Evolutionary conservation across 805 yeast genomes (phyloP).

Genomic region (Zygoascus tannicola): DNA sequence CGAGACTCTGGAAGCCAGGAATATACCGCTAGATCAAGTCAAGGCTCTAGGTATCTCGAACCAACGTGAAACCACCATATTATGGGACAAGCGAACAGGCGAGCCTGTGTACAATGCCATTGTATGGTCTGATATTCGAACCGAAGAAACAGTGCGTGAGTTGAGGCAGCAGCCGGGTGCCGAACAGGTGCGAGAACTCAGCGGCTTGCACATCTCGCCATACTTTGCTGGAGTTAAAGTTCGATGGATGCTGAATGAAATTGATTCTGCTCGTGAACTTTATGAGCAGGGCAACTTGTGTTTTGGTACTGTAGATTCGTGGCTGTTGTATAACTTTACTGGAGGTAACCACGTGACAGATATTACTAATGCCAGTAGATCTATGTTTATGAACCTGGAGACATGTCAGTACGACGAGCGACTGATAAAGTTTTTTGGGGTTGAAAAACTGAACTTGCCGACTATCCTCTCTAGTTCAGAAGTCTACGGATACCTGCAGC

Average conservation of each 20-base stretch:
- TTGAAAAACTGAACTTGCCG: constrained; percentile 67
- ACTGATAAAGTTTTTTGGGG: constrained; percentile 68
- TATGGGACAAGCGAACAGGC: constrained; percentile 79
- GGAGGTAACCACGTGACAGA: constrained; percentile 67
- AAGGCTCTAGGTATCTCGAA: constrained; percentile 81
- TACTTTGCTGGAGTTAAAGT: constrained; percentile 87
- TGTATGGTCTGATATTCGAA: constrained; percentile 94
- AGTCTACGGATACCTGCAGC: constrained; percentile 56
- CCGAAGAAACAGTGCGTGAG: constrained; percentile 58
- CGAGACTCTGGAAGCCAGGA: constrained; percentile 23
- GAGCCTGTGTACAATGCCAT: constrained; percentile 78
- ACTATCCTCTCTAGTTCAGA: constrained; percentile 72
- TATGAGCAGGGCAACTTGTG: constrained; percentile 71
- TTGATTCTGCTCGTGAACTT: constrained; percentile 50
- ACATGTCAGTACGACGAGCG: constrained; percentile 67
- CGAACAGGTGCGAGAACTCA: constrained; percentile 48
- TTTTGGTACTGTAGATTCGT: constrained; percentile 92
- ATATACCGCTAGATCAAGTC: constrained; percentile 36
- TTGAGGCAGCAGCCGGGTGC: constrained; percentile 48
- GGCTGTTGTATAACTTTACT: constrained; percentile 83
- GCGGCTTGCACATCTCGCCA: constrained; percentile 84
- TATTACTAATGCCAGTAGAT: constrained; percentile 85
- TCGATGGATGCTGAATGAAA: constrained; percentile 81
- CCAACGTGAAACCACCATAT: constrained; percentile 89
- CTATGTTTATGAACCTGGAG: constrained; percentile 78